A percentile compares a stretch with the other conserved stretches of the same genome.
These are phyloP conservation scores for Lichtheimia ramosa DNA, from an alignment of 371 early-diverging fungal species.

Conservation along the genomic window DNA sequence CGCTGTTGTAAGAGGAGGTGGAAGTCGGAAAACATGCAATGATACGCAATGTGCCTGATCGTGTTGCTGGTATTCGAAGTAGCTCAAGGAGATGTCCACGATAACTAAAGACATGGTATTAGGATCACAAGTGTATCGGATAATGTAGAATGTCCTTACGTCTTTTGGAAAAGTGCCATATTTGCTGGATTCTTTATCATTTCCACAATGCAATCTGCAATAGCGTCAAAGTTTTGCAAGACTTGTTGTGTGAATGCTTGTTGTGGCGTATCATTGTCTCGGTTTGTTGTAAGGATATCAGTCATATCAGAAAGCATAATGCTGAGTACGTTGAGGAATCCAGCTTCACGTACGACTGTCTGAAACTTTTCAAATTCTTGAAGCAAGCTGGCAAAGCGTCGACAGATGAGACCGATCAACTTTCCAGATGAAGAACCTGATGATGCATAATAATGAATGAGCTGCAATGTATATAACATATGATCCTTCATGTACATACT, in stretches of 20 bases:
- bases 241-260: conserved; percentile 46
- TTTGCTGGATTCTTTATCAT: conserved; percentile 36
- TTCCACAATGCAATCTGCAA: conserved; percentile 54
- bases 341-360: conserved; percentile 63
- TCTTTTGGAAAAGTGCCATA: conserved; percentile 31
- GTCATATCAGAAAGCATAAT: conserved; percentile 57
- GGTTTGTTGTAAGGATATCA: conserved; percentile 25
- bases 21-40: conserved; percentile 43
- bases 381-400: conserved; percentile 45
- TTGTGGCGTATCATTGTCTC: conserved; percentile 11
- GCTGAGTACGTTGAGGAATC: conserved; percentile 63
- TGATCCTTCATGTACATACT: conserved; percentile 22
- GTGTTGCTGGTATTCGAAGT: conserved; percentile 52
- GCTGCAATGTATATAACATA: too few species aligned
- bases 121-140: too few species aligned
- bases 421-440: conserved; percentile 53
- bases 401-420: conserved; percentile 53
- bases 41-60: conserved; percentile 50
- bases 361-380: conserved; percentile 50
- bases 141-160: conserved; percentile 21
- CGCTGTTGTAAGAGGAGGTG: neutral
- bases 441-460: neutral
- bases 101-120: conserved; percentile 12
- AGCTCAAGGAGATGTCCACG: conserved; percentile 63
- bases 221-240: conserved; percentile 50